Conservation (phyloP, 176 grass and related monocot genomes). For the Sorghum bicolor region DNA sequence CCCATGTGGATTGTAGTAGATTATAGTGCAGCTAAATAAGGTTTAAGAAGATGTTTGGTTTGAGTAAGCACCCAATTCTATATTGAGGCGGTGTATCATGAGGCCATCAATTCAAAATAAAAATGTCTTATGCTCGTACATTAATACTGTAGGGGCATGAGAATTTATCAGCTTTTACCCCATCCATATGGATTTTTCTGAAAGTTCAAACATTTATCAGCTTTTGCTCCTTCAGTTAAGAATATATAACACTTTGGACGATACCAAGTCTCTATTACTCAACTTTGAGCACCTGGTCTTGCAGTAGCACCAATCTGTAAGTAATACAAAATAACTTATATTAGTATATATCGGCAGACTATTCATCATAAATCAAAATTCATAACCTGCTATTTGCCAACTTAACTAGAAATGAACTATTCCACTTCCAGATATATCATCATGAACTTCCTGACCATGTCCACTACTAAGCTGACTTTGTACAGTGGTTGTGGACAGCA, state of each 20-base stretch:
- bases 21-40: not conserved
- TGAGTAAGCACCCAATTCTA: not conserved
- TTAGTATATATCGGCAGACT: not conserved
- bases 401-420: conserved; percentile 35
- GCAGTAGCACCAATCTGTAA: not conserved
- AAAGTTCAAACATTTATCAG: not conserved
- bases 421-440: conserved; percentile 45
- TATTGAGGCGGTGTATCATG: not conserved
- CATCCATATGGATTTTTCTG: no score
- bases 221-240: not conserved
- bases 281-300: not conserved
- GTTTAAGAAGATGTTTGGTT: not conserved
- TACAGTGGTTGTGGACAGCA: conserved; percentile 61
- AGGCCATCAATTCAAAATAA: not conserved
- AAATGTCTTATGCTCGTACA: not conserved
- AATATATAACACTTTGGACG: no score
- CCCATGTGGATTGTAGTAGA: not conserved
- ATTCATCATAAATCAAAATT: not conserved
- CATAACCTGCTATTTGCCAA: not conserved
- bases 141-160: not conserved
- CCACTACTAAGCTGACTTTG: conserved; percentile 58
- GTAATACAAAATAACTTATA: not conserved
- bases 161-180: not conserved
- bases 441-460: conserved; percentile 44
- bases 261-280: not conserved